Evolutionary conservation across 1,139 yeast genomes (phyloP).

Genomic region (Geotrichum carabidarum): DNA sequence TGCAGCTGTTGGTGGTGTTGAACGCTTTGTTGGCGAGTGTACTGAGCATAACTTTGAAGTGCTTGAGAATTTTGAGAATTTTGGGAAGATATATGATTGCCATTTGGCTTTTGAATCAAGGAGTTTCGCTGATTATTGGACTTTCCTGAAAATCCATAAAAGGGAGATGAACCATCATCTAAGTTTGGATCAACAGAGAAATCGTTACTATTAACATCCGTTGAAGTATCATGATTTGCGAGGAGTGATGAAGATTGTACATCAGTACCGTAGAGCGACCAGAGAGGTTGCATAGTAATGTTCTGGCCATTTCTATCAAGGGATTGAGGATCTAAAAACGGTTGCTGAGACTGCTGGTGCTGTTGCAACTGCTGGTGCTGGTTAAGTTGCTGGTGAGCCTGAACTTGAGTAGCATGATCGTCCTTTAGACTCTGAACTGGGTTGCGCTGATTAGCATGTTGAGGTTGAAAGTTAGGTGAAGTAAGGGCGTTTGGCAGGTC

Average conservation of each 20-base stretch:
- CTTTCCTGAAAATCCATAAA: background rate
- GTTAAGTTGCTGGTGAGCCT: background rate
- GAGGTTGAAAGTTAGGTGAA: conserved; percentile 28
- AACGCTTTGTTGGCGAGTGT: conserved; percentile 7
- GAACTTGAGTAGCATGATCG: background rate
- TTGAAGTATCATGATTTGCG: conserved; percentile 1
- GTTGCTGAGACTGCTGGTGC: conserved; percentile 22
- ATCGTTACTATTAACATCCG: background rate
- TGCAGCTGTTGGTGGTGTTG: conserved; percentile 21
- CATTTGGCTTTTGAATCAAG: background rate
- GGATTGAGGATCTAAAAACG: background rate
- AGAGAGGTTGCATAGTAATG: conserved; percentile 24
- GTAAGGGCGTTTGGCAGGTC: conserved; percentile 23
- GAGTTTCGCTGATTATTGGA: background rate
- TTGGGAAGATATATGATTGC: background rate
- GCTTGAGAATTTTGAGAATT: conserved; percentile 6
- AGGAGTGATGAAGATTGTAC: background rate
- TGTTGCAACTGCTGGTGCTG: conserved; percentile 19
- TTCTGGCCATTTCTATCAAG: background rate
- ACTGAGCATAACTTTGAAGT: conserved; percentile 7
- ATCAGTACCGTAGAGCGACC: conserved; percentile 24
- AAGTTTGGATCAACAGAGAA: background rate
- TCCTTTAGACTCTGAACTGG: background rate
- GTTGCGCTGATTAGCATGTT: conserved; percentile 4
- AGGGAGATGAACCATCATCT: background rate